A percentile compares a stretch with the other conserved stretches of the same genome.
phyloP scores from a whole-genome alignment of 2,329 filamentous ascomycete genomes.

The Fusarium luffae region DNA sequence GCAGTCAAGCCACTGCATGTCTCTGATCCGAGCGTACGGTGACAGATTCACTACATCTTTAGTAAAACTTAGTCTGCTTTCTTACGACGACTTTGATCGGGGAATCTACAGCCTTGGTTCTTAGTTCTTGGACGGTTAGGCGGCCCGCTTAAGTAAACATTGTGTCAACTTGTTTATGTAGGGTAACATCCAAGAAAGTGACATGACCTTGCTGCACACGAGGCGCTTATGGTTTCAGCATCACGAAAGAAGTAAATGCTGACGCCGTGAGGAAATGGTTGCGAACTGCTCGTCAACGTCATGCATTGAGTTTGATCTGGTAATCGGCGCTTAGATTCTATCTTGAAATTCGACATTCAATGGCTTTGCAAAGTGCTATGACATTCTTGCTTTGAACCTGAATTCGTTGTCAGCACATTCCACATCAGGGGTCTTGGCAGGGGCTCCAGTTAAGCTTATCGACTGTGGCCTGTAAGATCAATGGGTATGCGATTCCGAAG shows the following conservation, averaged over 20 bases:
- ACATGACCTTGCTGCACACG: conserved; percentile 1
- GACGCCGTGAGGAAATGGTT: not conserved
- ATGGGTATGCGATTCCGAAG: not conserved
- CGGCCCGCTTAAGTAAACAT: conserved; percentile 1
- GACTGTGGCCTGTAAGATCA: not conserved
- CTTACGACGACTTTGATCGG: not conserved
- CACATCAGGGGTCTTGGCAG: conserved; percentile 6
- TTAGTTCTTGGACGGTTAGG: not conserved
- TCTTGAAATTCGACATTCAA: too few species aligned
- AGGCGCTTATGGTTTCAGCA: conserved; percentile 13
- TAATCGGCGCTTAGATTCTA: not conserved
- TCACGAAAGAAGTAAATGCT: not conserved
- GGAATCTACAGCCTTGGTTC: not conserved
- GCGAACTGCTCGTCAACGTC: not conserved
- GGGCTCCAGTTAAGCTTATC: conserved; percentile 16
- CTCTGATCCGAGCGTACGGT: not conserved
- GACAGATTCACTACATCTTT: not conserved
- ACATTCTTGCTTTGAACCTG: not conserved
- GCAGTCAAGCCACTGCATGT: not conserved
- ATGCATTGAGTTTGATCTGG: not conserved
- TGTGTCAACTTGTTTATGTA: not conserved
- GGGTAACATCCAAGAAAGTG: not conserved
- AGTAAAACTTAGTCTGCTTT: not conserved
- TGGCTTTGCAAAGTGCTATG: not conserved
- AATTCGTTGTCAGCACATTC: not conserved